phyloP scores from a whole-genome alignment of 2,329 filamentous ascomycete genomes.

The Nothophaeocryptopus gaeumannii region DNA sequence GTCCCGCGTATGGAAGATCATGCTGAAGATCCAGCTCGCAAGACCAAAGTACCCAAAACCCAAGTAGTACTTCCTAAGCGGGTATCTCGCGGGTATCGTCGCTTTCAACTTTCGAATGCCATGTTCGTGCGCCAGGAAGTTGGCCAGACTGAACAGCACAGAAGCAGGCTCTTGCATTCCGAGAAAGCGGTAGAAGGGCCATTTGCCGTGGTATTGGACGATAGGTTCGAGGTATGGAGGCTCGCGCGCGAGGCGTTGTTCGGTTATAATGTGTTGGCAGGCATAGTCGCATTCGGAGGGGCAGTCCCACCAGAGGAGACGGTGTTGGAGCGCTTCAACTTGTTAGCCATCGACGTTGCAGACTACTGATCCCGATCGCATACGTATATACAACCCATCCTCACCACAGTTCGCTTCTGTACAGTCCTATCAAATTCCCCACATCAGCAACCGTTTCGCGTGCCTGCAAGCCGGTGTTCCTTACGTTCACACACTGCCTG shows the following conservation, averaged over 20 bases:
- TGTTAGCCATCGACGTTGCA: neutral
- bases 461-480: neutral
- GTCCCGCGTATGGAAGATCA: slow-evolving; percentile 90
- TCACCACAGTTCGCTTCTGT: slow-evolving; percentile 72
- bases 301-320: slow-evolving; percentile 88
- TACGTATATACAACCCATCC: slow-evolving; percentile 68
- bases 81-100: slow-evolving; percentile 68
- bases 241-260: slow-evolving; percentile 62
- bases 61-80: slow-evolving; percentile 76
- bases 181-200: slow-evolving; percentile 87
- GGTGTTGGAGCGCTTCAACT: slow-evolving; percentile 71
- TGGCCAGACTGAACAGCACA: slow-evolving; percentile 88
- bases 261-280: slow-evolving; percentile 90
- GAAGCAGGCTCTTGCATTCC: slow-evolving; percentile 95
- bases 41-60: slow-evolving; percentile 77
- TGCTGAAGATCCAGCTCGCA: slow-evolving; percentile 80
- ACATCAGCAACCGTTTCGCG: neutral
- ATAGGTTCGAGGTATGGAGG: slow-evolving; percentile 64
- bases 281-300: slow-evolving; percentile 94
- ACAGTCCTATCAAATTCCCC: slow-evolving; percentile 62
- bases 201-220: slow-evolving; percentile 97
- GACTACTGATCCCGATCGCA: slow-evolving; percentile 34
- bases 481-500: slow-evolving; percentile 76
- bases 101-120: slow-evolving; percentile 71
- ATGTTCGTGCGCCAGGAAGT: slow-evolving; percentile 78